Evolutionary conservation across 371 early-diverging fungal genomes (phyloP), one percentile per base, ranked within the genome.

Genomic region (Haplosporangium sp.): DNA sequence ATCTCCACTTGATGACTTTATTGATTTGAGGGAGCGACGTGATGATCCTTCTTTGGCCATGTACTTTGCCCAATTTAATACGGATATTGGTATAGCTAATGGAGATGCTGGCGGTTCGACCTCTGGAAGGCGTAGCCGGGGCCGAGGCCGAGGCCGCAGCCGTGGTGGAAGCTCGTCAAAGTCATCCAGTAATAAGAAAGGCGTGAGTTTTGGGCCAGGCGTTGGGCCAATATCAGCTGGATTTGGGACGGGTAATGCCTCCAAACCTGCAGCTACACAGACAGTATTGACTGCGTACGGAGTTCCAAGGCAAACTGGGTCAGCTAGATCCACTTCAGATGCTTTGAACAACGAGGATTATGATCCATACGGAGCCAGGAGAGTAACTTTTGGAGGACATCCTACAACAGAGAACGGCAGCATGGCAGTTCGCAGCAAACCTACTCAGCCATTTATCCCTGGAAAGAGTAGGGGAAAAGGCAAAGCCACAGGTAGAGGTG

Each of bases 391-490:
- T 68, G 77, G 64, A 38, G 67, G 59, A 2, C 60, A 37, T 37
- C 60, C 78, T 3, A 70, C 74, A 9, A 73, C 74, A 20, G 73
- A 73, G 2, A 78, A 73, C 19, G 78, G 78, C 15, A 73, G 74
- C 27, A 62, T 78, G 78, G 78, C 78, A 1, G 40, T 78, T 35
- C 73, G 74, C 0, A 78, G 78, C 67, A 73, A 73, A n/a, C 73
- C 74, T 6, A 78, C 77, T 35, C 73, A 38, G 42, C 15, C 56
- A 4, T 65, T 55, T 55, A 27, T 57, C 63, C 17, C 37, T 19
- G 50, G 62, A 3, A 44, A 67, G n/a, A 55, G 47, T 35, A n/a
- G 63, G 58, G 66, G 58, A 39, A 55, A 63, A 38, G 60, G 71
- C 4, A 61, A 68, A 56, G 17, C 53, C 15, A 53, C 44, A 42